phyloP scores from a whole-genome alignment of 371 early-diverging fungal genomes.

The Smittium culicis region DNA sequence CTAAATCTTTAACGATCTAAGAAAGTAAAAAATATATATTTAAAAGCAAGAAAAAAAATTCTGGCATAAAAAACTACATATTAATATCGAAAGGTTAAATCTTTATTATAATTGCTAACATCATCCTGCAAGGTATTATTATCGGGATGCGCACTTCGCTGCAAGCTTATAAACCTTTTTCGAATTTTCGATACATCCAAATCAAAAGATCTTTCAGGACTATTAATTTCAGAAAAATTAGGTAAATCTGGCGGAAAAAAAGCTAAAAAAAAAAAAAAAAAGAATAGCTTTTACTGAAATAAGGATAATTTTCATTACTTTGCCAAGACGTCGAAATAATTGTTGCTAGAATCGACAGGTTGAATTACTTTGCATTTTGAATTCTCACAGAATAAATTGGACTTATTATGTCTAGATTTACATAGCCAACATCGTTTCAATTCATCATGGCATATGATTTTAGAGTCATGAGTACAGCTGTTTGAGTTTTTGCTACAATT shows the following conservation, averaged over 20 bases:
- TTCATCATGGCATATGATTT: not conserved
- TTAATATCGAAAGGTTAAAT: too few relatives aligned
- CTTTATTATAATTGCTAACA: too few relatives aligned
- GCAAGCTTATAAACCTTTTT: constrained; percentile 50
- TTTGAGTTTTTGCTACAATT: not conserved
- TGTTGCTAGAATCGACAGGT: constrained; percentile 40
- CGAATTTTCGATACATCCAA: constrained; percentile 49
- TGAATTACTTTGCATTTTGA: constrained; percentile 52
- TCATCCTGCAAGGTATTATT: constrained; percentile 50
- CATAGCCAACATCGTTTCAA: constrained; percentile 26
- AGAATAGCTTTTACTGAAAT: constrained; percentile 6
- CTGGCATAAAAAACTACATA: not conserved
- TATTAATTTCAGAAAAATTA: constrained; percentile 13
- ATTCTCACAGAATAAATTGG: constrained; percentile 35
- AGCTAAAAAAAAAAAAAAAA: not conserved
- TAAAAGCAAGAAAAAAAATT: not conserved
- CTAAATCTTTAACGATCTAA: constrained; percentile 53
- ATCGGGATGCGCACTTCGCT: constrained; percentile 80
- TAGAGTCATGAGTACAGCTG: not conserved
- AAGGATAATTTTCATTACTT: constrained; percentile 16
- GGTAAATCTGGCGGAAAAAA: not conserved
- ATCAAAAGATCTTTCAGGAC: constrained; percentile 43
- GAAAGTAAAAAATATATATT: not conserved
- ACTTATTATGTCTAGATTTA: constrained; percentile 11
- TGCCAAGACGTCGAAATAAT: constrained; percentile 51